Evolutionary conservation across 768 basidiomycete species (phyloP).

Genomic region (Paxillus involutus): DNA sequence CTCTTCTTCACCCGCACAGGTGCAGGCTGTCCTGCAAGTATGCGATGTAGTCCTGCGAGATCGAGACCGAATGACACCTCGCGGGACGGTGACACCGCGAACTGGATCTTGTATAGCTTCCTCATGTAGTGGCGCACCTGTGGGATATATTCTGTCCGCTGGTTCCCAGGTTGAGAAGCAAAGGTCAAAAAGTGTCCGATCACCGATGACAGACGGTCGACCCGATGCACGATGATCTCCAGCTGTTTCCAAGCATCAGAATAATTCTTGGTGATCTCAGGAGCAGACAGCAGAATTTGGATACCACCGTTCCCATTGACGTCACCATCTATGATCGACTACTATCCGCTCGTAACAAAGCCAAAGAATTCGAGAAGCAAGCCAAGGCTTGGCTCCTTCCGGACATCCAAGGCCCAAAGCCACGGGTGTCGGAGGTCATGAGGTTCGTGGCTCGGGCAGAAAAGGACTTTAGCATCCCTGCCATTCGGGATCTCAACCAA

Average conservation of each 20-base stretch:
- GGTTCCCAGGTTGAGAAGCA: conserved; percentile 66
- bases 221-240: conserved; percentile 75
- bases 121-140: conserved; percentile 91
- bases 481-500: conserved; percentile 63
- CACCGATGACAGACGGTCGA: conserved; percentile 70
- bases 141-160: conserved; percentile 72
- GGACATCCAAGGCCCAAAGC: conserved; percentile 53
- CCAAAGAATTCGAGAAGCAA: conserved; percentile 78
- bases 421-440: conserved; percentile 68
- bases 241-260: conserved; percentile 80
- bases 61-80: conserved; percentile 83
- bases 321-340: conserved; percentile 64
- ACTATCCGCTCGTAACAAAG: conserved; percentile 62
- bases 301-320: conserved; percentile 84
- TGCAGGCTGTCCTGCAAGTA: conserved; percentile 66
- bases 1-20: conserved; percentile 55
- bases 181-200: conserved; percentile 82
- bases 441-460: conserved; percentile 69
- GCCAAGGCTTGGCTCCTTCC: conserved; percentile 69
- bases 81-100: conserved; percentile 79
- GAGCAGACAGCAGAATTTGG: conserved; percentile 68
- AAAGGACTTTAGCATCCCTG: conserved; percentile 72
- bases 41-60: conserved; percentile 78
- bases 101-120: conserved; percentile 86
- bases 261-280: conserved; percentile 76